Percentiles rank a stretch among this genome's conserved stretches.
phyloP scores from a whole-genome alignment of 139 green algal genomes.

The Haematococcus lacustris region DNA sequence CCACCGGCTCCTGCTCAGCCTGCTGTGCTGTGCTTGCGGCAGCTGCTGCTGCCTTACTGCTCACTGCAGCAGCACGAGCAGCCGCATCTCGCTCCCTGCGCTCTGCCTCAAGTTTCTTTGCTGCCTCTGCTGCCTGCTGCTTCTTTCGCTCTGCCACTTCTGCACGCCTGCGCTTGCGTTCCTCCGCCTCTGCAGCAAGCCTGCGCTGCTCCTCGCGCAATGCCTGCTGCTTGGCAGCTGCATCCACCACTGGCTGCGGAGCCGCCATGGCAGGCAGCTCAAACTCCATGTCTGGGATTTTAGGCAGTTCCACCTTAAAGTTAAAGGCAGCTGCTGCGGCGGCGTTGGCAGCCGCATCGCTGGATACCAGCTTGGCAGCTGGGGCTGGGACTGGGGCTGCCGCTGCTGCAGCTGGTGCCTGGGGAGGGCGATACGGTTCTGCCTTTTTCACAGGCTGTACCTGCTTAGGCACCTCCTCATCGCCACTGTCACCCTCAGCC shows the following conservation, averaged over 20 bases:
- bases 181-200: constrained; percentile 31
- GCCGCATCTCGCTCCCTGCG: neutral
- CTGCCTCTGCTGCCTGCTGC: constrained; percentile 10
- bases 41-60: no score
- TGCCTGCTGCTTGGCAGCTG: constrained; percentile 5
- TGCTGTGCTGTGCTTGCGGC: neutral
- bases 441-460: no score
- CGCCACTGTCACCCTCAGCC: neutral
- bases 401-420: neutral
- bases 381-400: neutral
- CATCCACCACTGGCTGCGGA: neutral
- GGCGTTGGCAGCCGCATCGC: neutral
- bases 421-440: no score
- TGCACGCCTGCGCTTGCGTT: constrained; percentile 24
- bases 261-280: constrained; percentile 11
- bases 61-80: neutral
- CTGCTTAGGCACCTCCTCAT: constrained; percentile 16
- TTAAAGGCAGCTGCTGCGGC: constrained; percentile 12
- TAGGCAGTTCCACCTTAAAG: constrained; percentile 36
- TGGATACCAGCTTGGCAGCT: constrained; percentile 4
- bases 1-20: neutral
- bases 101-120: constrained; percentile 8
- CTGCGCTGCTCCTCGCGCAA: constrained; percentile 23
- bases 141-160: constrained; percentile 22
- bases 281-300: constrained; percentile 27